Evolutionary conservation across 2,329 filamentous ascomycete genomes (phyloP).

Genomic region (Calonectria leucothoes): DNA sequence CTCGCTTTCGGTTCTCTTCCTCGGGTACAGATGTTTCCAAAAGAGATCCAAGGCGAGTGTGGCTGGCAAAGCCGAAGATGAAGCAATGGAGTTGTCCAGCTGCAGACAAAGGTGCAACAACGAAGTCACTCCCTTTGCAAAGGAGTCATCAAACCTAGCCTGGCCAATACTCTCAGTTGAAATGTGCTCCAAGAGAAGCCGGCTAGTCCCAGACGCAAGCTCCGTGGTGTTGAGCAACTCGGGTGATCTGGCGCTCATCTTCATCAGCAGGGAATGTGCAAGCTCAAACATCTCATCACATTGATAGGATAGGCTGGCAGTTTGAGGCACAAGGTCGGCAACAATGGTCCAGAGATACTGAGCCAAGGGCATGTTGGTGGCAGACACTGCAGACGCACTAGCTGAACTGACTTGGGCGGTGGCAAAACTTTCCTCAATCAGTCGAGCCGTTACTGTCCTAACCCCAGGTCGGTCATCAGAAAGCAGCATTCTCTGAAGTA

Average conservation of each 20-base stretch:
- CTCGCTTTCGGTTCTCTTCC: slow-evolving; percentile 47
- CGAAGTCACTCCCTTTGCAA: slow-evolving; percentile 45
- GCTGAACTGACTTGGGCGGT: background rate
- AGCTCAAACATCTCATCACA: slow-evolving; percentile 61
- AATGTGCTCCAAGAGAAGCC: slow-evolving; percentile 52
- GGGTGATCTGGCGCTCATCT: slow-evolving; percentile 40
- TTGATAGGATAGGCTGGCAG: slow-evolving; percentile 44
- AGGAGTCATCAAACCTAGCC: slow-evolving; percentile 39
- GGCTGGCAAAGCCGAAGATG: slow-evolving; percentile 40
- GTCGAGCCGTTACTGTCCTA: slow-evolving; percentile 46
- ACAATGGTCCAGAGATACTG: slow-evolving; percentile 48
- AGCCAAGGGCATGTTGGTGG: slow-evolving; percentile 22
- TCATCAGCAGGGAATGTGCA: slow-evolving; percentile 53
- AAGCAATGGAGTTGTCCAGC: slow-evolving; percentile 39
- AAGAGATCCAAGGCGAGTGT: slow-evolving; percentile 61
- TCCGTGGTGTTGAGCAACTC: slow-evolving; percentile 45
- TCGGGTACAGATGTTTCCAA: slow-evolving; percentile 74
- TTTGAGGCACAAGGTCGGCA: slow-evolving; percentile 48
- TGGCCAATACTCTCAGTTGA: slow-evolving; percentile 52
- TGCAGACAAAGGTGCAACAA: slow-evolving; percentile 47
- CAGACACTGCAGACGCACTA: background rate
- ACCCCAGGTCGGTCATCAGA: slow-evolving; percentile 39
- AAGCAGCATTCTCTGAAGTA: slow-evolving; percentile 43
- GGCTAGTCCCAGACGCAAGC: slow-evolving; percentile 45
- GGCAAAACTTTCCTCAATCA: slow-evolving; percentile 46